Evolutionary conservation across 176 grass and related monocot genomes (phyloP), one percentile per base, ranked within the genome.

Genomic region (Elaeis guineensis): DNA sequence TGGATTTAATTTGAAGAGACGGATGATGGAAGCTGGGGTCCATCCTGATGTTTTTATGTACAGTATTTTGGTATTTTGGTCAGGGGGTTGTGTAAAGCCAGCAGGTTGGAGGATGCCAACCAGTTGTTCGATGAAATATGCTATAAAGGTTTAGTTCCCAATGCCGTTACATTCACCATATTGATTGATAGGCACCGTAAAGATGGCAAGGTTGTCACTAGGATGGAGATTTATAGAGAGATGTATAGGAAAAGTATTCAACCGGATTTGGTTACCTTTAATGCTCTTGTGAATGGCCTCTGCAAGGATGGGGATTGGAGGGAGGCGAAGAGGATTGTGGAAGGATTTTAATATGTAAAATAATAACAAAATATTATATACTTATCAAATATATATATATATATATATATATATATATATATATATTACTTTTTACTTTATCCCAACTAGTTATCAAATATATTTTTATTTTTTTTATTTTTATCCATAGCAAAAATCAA

Each of bases 121-220:
- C 25, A 26, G 23, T 54, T 83, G 83, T 75, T 83, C 48, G 73
- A 69, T 6, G 80, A 87, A 74, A 86, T 86, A 79, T 52, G 68
- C 2, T 6, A 17, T 0, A 69, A 16, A 69, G 78, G 64, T 0
- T 53, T 82, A 67, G 71, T 44, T 5, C 88, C 79, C 24, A 91
- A 87, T 67, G 52, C 65, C 4, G 54, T 92, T 3, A 72, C 85
- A 21, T 83, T 92, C 70, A 87, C 80, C 12, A 78, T 71, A 49
- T 65, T 87, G 67, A 78, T 87, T 58, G 79, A 87, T 1, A 66
- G 79, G 3, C 57, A 83, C 53, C 87, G 77, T 61, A 92, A 92
- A 53, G 49, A 69, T 6, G 83, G 88, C 1, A 16, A 66, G 26
- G 44, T 69, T 19, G 17, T 19, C 24, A 58, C n/a, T 58, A 69